Conservation (phyloP, 257 asterid species). For the Nicotiana tomentosiformis region DNA sequence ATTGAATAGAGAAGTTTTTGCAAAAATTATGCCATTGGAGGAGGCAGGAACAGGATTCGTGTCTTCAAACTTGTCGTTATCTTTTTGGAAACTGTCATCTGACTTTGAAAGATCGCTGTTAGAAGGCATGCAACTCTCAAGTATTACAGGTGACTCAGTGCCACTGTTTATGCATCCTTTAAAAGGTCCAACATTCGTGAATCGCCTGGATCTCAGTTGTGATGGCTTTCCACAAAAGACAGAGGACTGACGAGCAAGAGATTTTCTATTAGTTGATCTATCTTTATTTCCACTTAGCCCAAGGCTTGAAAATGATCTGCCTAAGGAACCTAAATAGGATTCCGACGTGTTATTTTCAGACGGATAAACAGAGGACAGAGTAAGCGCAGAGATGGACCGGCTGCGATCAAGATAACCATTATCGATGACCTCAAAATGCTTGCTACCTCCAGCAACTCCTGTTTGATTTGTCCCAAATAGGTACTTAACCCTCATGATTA, state of each 20-base stretch:
- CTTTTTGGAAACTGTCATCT: slow-evolving; percentile 17
- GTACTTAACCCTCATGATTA: slow-evolving; percentile 51
- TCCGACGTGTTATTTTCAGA: slow-evolving; percentile 32
- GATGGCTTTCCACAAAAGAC: slow-evolving; percentile 33
- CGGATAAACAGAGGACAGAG: slow-evolving; percentile 35
- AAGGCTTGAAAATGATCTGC: slow-evolving; percentile 70
- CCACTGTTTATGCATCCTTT: slow-evolving; percentile 55
- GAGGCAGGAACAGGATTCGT: slow-evolving; percentile 9
- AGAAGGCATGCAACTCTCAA: slow-evolving; percentile 35
- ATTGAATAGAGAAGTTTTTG: slow-evolving; percentile 26
- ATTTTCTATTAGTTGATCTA: slow-evolving; percentile 34
- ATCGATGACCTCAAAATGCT: slow-evolving; percentile 13
- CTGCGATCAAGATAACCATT: slow-evolving; percentile 40
- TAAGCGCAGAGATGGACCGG: slow-evolving; percentile 40
- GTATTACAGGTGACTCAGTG: slow-evolving; percentile 42
- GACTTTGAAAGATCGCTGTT: slow-evolving; percentile 36
- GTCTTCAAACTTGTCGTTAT: slow-evolving; percentile 12
- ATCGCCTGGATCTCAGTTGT: slow-evolving; percentile 29
- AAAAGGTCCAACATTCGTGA: slow-evolving; percentile 42
- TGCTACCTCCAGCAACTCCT: slow-evolving; percentile 24
- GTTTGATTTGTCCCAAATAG: slow-evolving; percentile 30
- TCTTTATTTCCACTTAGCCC: slow-evolving; percentile 43
- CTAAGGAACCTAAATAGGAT: slow-evolving; percentile 35
- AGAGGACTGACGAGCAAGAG: slow-evolving; percentile 32
- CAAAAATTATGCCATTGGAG: slow-evolving; percentile 5